Base-by-base conservation (phyloP, 345 rosid species). In the Lepidium africanum region DNA sequence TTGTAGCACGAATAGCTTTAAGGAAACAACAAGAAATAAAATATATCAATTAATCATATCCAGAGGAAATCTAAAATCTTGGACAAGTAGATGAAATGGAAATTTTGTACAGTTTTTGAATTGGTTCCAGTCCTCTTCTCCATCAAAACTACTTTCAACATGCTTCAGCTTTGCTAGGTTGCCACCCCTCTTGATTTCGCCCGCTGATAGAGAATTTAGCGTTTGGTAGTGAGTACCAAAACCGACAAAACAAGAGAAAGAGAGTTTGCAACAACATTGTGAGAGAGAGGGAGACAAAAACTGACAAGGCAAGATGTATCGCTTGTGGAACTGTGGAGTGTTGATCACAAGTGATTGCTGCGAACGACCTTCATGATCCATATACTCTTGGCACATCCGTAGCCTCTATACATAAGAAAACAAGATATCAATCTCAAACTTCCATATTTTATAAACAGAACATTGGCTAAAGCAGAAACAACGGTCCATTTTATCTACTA, bases 241-340 rank as follows among this genome's bases (percentile, higher is more conserved):
- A 65, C 38, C 15, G 36, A 54, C 25, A 55, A 16, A 30, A 36
- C 6, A 40, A 17, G 51, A 23, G 59, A 36, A 35, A 14, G 10
- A 59, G 70, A 49, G 14, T 9, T 49, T 38, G 48, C 16, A 51
- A 17, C 52, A 8, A 23, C 0, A 47, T 30, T 17, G 48, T 39
- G 12, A 13, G 23, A 15, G 9, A 14, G 6, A 14, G 32, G 6
- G 6, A 21, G 3, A 50, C 7, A 36, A 17, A 30, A 2, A 55
- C 42, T 75, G 79, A 75, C 97, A 96, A 59, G 97, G 98, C 78
- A 90, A 83, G 60, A 90, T 82, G 83, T 90, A 92, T 4, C 90
- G 84, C 68, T 90, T 92, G 72, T 84, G 91, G 80, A 76, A 92
- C 77, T 85, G 88, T n/a, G 98, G 97, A 35, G 94, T 90, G 58